Evolutionary conservation across 2,329 filamentous ascomycete species (phyloP), one percentile per base, ranked within the genome.

Genomic region (Scorias spongiosa): DNA sequence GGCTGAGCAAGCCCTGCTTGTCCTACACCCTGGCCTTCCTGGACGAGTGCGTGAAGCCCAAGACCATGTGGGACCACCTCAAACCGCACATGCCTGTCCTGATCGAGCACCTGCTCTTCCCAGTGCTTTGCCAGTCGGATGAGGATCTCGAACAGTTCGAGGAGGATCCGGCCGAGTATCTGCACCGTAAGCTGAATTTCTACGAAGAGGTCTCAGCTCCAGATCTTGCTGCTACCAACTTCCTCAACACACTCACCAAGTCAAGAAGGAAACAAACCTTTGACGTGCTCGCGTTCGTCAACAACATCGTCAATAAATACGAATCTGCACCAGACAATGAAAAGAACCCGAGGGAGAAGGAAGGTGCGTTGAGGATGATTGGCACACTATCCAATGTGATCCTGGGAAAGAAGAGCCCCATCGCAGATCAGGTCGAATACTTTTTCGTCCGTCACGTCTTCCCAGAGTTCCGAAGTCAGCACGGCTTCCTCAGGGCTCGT

Each of bases 401-500:
- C 41, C 72, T 98, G 30, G 86, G 87, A 54, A 98, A 96, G 74
- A 96, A 96, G 74, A 95, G 88, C 58, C 91, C 91, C 1, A 95
- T 98, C 52, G 91, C 89, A 30, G 84, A 94, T 58, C 87, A 96
- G 64, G 88, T 96, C 45, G 91, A 98, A 64, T 95, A 94, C 64
- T 98, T 98, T 72, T 83, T 98, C 53, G 89, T 96, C 43, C 84
- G 89, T 57, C 93, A 96, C 58, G 91, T 98, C 45, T 96, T 98
- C 70, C 91, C 91, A 40, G 91, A 98, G 58, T 98, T 98, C 70
- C 80, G 85, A 54, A 96, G 86, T 65, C 73, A 78, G 11, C 84
- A 93, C 59, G 91, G 89, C 30, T 96, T 88, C 67, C 77, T 98
- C 41, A 83, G 91, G 45, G 91, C 91, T 29, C 81, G 91, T 51